These are phyloP conservation scores for Debaryomycetaceae sp. DNA, from an alignment of 1,139 yeast genomes.

Conservation along the genomic window DNA sequence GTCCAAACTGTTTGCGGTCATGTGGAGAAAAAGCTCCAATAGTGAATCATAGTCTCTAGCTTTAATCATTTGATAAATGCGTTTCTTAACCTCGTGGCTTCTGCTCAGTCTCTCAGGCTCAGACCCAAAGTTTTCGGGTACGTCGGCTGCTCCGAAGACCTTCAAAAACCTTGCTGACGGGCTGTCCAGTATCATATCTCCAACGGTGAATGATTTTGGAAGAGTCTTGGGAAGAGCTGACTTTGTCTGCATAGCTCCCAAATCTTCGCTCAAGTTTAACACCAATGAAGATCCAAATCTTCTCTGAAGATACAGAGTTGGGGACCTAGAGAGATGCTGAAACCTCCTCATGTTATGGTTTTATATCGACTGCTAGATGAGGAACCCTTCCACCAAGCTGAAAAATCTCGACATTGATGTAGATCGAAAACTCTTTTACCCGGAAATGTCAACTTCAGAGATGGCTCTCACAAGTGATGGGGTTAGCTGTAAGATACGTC, in stretches of 20 bases:
- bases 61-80: constrained; percentile 16
- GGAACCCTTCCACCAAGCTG: not conserved
- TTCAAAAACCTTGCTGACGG: constrained; percentile 9
- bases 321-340: not conserved
- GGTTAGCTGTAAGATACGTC: too few species aligned
- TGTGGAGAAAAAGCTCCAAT: constrained; percentile 18
- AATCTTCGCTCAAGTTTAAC: not conserved
- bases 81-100: constrained; percentile 9
- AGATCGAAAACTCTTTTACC: not conserved
- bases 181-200: constrained; percentile 2
- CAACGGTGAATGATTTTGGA: not conserved
- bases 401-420: not conserved
- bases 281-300: not conserved
- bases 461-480: not conserved
- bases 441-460: not conserved
- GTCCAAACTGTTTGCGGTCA: constrained; percentile 11
- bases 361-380: not conserved
- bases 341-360: not conserved
- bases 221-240: not conserved
- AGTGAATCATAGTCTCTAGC: constrained; percentile 16
- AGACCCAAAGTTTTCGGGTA: constrained; percentile 6
- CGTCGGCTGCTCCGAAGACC: constrained; percentile 10
- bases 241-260: not conserved
- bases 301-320: not conserved
- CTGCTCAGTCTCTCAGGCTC: constrained; percentile 1